Percentiles rank a stretch among this genome's conserved stretches.
Conservation (phyloP, 1,284 basidiomycete species). For the Vanrija pseudolonga region DNA sequence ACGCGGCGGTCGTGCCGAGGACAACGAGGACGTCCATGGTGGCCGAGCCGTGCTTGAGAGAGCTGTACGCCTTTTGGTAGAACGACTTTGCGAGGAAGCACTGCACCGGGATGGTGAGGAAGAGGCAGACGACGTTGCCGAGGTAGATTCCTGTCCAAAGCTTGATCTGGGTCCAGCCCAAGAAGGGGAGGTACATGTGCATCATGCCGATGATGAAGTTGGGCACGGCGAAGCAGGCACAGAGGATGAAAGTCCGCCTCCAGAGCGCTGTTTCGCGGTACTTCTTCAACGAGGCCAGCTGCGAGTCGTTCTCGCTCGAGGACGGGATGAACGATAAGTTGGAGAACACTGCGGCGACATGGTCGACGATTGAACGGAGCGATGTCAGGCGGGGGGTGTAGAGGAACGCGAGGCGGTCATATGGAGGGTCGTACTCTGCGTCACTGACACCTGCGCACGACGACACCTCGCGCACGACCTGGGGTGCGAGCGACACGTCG, state of each 20-base stretch:
- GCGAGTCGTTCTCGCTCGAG: slow-evolving; percentile 56
- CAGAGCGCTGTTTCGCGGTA: slow-evolving; percentile 90
- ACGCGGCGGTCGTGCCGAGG: slow-evolving; percentile 90
- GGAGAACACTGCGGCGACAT: slow-evolving; percentile 63
- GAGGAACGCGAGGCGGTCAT: slow-evolving; percentile 70
- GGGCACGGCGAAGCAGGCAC: slow-evolving; percentile 77
- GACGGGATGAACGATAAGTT: slow-evolving; percentile 46
- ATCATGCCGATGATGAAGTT: slow-evolving; percentile 92
- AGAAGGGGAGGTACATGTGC: slow-evolving; percentile 56
- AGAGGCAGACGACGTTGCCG: slow-evolving; percentile 73
- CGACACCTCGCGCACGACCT: slow-evolving; percentile 32
- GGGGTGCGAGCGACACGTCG: slow-evolving; percentile 26
- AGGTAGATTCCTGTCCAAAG: slow-evolving; percentile 69
- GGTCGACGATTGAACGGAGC: slow-evolving; percentile 78
- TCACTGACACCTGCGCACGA: slow-evolving; percentile 69
- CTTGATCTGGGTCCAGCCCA: slow-evolving; percentile 48
- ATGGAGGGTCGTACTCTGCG: slow-evolving; percentile 66
- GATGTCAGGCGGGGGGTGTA: slow-evolving; percentile 73
- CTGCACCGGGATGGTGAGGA: slow-evolving; percentile 88
- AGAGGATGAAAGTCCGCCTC: slow-evolving; percentile 74
- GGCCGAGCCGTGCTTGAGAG: slow-evolving; percentile 79
- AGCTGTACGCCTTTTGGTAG: slow-evolving; percentile 85
- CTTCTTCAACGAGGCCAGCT: slow-evolving; percentile 82
- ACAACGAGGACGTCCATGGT: slow-evolving; percentile 92
- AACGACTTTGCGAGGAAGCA: slow-evolving; percentile 87